Evolutionary conservation across 2,329 filamentous ascomycete genomes (phyloP), one percentile per base, ranked within the genome.

Genomic region (Monilinia fructicola): DNA sequence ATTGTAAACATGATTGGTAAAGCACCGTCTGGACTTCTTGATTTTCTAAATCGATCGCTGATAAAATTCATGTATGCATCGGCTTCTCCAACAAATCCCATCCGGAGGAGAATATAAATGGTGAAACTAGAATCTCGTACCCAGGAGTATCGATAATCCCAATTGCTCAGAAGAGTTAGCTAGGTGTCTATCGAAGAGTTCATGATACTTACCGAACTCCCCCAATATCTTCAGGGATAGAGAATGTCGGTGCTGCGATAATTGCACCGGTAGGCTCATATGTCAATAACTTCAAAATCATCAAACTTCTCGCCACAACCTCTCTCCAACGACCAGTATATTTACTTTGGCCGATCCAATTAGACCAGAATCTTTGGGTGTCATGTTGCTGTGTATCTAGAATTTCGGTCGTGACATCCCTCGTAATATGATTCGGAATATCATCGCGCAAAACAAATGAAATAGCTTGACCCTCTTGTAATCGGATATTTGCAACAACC

Each of bases 1-100:
- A 93, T 92, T 52, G 88, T 91, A 74, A 93, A 92, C 90, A 93
- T 93, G 74, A 93, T 91, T 16, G 90, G 90, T 46, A 93, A 78
- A 0, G 84, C 86, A 40, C 86, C 85, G 60, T 88, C 84, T 0
- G 82, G 75, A 10, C 80, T 80, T n/a, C 85, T 82, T 1, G 87
- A 87, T 68, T 85, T 82, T 42, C 85, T 80, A 68, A 93, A 86
- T 12, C 89, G 84, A 70, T 90, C 85, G 77, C 85, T 90, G 70
- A 93, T 92, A 75, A 92, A 93, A 64, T 84, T 83, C 83, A 92
- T 92, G 76, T 92, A 93, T 1, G 89, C 87, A 75, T 93, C 88
- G 4, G 90, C 90, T 76, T 93, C 90, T 26, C 87, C 84, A 38
- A 82, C 87, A 78, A 92, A 93, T 7, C 90, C 90, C 75, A 93